Evolutionary conservation across 805 yeast genomes (phyloP).

Genomic region (Ogataea glucozyma): DNA sequence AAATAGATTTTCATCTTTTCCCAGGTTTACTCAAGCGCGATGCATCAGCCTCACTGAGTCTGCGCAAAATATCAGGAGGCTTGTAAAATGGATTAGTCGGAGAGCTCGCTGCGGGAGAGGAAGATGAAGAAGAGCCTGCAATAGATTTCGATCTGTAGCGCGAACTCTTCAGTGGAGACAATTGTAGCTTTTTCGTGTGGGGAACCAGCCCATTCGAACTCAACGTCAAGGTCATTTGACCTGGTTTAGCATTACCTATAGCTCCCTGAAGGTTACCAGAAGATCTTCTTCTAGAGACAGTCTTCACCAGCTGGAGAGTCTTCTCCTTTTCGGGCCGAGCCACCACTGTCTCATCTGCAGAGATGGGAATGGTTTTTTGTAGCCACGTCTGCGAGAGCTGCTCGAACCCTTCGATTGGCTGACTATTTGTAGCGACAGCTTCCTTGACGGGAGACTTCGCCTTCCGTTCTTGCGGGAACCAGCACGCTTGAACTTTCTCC

Average conservation of each 20-base stretch:
- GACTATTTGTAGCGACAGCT: slow-evolving; percentile 1
- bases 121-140: slow-evolving; percentile 5
- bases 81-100: slow-evolving; percentile 31
- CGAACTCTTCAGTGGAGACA: slow-evolving; percentile 13
- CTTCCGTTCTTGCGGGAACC: not conserved
- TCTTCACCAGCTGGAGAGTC: not conserved
- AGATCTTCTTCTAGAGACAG: not conserved
- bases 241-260: not conserved
- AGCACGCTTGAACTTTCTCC: not conserved
- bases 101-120: slow-evolving; percentile 13
- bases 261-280: not conserved
- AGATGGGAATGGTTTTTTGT: not conserved
- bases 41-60: slow-evolving; percentile 16
- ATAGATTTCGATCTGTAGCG: slow-evolving; percentile 20
- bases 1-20: not conserved
- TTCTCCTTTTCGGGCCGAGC: not conserved
- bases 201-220: not conserved
- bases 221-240: not conserved
- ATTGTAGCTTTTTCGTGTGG: slow-evolving; percentile 6
- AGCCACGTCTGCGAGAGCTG: slow-evolving; percentile 15
- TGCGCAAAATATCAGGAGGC: slow-evolving; percentile 30
- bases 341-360: not conserved
- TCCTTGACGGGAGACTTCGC: too few species aligned
- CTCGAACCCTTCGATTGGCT: slow-evolving; percentile 18
- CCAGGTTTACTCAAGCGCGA: not conserved